Evolutionary conservation across 2,329 filamentous ascomycete species (phyloP).

Genomic region (Curvularia sp.): DNA sequence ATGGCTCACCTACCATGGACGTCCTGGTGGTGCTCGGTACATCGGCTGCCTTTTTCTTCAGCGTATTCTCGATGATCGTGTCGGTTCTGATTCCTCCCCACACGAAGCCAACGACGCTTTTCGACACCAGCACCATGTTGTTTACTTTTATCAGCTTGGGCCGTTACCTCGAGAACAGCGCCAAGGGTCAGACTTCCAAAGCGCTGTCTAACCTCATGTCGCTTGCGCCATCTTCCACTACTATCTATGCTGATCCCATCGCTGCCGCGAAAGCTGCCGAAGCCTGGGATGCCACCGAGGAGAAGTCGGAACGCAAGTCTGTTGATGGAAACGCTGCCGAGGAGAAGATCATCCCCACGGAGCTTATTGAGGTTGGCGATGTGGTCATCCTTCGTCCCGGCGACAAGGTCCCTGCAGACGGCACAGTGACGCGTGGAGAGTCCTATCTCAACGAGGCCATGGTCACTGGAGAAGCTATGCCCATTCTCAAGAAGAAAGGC

Average conservation of each 20-base stretch:
- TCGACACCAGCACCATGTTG: slow-evolving; percentile 98
- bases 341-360: slow-evolving; percentile 87
- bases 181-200: slow-evolving; percentile 95
- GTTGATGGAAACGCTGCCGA: slow-evolving; percentile 70
- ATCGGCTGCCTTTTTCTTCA: slow-evolving; percentile 96
- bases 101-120: slow-evolving; percentile 82
- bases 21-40: slow-evolving; percentile 93
- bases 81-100: slow-evolving; percentile 79
- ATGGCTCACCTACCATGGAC: slow-evolving; percentile 95
- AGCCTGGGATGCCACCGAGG: slow-evolving; percentile 66
- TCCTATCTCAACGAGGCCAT: slow-evolving; percentile 97
- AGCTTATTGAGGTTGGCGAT: slow-evolving; percentile 92
- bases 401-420: slow-evolving; percentile 96
- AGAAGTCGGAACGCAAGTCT: slow-evolving; percentile 54
- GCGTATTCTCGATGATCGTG: slow-evolving; percentile 82
- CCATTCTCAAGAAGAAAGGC: slow-evolving; percentile 86
- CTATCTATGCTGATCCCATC: slow-evolving; percentile 93
- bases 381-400: slow-evolving; percentile 91
- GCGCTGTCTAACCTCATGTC: slow-evolving; percentile 95
- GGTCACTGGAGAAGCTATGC: slow-evolving; percentile 97
- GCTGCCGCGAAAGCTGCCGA: slow-evolving; percentile 91
- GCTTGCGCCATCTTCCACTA: slow-evolving; percentile 92
- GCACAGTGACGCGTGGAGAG: slow-evolving; percentile 83
- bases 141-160: slow-evolving; percentile 94
- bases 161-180: slow-evolving; percentile 89